Evolutionary conservation across 768 basidiomycete genomes (phyloP).

Genomic region (Gelatoporia subvermispora): DNA sequence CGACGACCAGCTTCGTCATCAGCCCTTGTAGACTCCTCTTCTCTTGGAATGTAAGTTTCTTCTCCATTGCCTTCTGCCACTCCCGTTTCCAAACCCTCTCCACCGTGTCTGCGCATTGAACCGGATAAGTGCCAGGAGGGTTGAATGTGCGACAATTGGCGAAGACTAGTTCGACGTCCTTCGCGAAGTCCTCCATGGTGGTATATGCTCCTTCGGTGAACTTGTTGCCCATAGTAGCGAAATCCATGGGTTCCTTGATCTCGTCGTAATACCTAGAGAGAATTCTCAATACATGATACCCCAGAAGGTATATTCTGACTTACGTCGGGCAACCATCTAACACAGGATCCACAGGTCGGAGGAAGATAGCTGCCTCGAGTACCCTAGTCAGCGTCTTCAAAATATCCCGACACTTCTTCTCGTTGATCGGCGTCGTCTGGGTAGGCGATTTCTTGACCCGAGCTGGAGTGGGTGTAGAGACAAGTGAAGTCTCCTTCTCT

Average conservation of each 20-base stretch:
- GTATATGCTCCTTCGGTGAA: conserved; percentile 63
- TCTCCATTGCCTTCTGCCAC: conserved; percentile 75
- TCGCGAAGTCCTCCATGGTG: conserved; percentile 77
- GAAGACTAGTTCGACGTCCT: conserved; percentile 80
- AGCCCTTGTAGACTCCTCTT: conserved; percentile 73
- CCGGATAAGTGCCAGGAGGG: conserved; percentile 71
- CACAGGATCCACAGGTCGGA: conserved; percentile 77
- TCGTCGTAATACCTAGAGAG: conserved; percentile 79
- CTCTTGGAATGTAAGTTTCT: conserved; percentile 70
- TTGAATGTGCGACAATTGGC: conserved; percentile 93
- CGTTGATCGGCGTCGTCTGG: conserved; percentile 54
- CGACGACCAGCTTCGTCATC: conserved; percentile 64
- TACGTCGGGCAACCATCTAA: conserved; percentile 88
- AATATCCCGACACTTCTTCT: conserved; percentile 79
- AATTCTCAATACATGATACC: not conserved
- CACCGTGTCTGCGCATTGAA: conserved; percentile 63
- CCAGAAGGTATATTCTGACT: conserved; percentile 26
- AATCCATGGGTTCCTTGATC: conserved; percentile 91
- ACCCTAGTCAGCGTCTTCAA: conserved; percentile 54
- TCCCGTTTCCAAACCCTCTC: conserved; percentile 80
- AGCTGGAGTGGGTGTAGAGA: conserved; percentile 36
- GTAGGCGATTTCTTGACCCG: conserved; percentile 29
- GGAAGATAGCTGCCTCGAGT: conserved; percentile 70
- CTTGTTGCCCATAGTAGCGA: conserved; percentile 73
- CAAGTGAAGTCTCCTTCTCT: conserved; percentile 49